phyloP scores from a whole-genome alignment of 2,329 filamentous ascomycete genomes.

The Raffaelea albimanens region DNA sequence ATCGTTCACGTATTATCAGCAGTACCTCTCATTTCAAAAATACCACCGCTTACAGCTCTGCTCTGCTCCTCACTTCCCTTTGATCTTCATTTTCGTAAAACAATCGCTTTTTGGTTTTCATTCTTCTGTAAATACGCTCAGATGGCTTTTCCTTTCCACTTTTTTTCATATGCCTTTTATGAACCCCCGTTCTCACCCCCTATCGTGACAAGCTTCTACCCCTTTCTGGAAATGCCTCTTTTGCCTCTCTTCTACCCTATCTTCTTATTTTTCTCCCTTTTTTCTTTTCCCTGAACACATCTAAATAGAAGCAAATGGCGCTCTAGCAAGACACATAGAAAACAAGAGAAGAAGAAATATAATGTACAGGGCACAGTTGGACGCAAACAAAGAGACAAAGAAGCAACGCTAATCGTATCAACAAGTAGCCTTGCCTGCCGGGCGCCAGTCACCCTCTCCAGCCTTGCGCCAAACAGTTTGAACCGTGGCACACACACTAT shows the following conservation, averaged over 20 bases:
- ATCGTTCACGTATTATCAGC: no score
- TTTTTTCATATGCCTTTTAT: not conserved
- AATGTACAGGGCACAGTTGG: not conserved
- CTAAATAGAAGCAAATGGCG: not conserved
- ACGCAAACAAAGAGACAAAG: not conserved
- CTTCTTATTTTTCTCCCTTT: not conserved
- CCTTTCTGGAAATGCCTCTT: not conserved
- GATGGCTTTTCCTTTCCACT: not conserved
- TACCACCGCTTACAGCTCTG: no score
- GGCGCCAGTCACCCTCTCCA: no score
- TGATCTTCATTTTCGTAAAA: not conserved
- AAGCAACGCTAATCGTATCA: not conserved
- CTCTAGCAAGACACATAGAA: slow-evolving; percentile 1
- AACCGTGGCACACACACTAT: no score
- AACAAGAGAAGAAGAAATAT: not conserved
- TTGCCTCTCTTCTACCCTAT: not conserved
- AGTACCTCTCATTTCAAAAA: no score
- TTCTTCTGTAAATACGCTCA: slow-evolving; percentile 1
- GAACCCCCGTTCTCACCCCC: not conserved
- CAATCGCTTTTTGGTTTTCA: slow-evolving; percentile 4
- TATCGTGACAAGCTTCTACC: not conserved
- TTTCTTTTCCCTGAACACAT: not conserved
- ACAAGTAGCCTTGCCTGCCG: no score
- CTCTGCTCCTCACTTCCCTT: no score
- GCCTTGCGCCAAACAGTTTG: no score